These are phyloP conservation scores for Candida awuae DNA, from an alignment of 805 yeast genomes.

Conservation along the genomic window DNA sequence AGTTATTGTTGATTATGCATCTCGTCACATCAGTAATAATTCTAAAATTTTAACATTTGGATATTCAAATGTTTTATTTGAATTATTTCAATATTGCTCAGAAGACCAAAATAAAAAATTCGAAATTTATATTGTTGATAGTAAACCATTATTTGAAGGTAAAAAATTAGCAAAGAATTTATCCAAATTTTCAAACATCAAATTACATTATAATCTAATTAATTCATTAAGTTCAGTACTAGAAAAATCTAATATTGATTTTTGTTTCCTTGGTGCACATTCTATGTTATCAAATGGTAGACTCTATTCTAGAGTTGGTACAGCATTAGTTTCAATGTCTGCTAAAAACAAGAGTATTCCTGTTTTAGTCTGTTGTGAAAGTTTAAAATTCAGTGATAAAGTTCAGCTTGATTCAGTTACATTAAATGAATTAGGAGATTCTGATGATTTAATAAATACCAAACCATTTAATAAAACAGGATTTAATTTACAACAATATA, in stretches of 20 bases:
- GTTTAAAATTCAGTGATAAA: conserved; percentile 87
- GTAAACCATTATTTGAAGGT: conserved; percentile 93
- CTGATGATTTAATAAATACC: conserved; percentile 56
- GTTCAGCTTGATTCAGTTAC: conserved; percentile 97
- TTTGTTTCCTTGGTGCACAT: conserved; percentile 92
- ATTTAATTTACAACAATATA: conserved; percentile 57
- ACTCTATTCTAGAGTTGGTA: conserved; percentile 87
- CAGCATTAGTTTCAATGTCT: conserved; percentile 88
- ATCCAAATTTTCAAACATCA: conserved; percentile 49
- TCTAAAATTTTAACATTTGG: conserved; percentile 83
- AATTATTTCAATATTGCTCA: conserved; percentile 64
- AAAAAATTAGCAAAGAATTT: conserved; percentile 62
- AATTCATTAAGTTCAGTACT: conserved; percentile 73
- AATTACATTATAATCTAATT: conserved; percentile 70
- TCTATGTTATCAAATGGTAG: conserved; percentile 95
- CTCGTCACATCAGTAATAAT: conserved; percentile 65
- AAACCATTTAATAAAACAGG: conserved; percentile 53
- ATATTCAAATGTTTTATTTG: conserved; percentile 73
- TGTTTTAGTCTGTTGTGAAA: conserved; percentile 91
- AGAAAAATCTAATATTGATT: conserved; percentile 64
- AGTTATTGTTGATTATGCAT: conserved; percentile 74
- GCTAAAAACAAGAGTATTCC: conserved; percentile 86
- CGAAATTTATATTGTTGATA: conserved; percentile 80
- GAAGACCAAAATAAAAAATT: conserved; percentile 54
- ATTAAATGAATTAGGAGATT: conserved; percentile 80